A percentile compares a stretch with the other conserved stretches of the same genome.
Evolutionary conservation across 1,284 basidiomycete genomes (phyloP).

Genomic region (Flammula alnicola): DNA sequence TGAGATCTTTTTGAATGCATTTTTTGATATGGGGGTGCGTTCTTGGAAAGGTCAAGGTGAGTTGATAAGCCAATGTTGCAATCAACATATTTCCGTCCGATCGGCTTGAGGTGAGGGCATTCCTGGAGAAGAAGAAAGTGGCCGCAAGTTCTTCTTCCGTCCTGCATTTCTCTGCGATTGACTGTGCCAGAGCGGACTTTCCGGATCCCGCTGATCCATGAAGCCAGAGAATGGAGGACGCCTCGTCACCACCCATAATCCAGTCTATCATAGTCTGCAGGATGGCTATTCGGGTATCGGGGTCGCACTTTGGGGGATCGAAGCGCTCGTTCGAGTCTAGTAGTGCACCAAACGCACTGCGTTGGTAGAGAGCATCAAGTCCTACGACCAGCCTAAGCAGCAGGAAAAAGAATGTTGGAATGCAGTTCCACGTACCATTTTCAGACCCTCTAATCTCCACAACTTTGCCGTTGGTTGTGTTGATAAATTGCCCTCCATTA

Average conservation of each 20-base stretch:
- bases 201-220: conserved; percentile 27
- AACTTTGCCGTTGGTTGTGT: too few species aligned
- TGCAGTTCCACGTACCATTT: too few species aligned
- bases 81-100: conserved; percentile 21
- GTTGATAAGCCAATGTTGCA: conserved; percentile 26
- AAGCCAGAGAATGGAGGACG: conserved; percentile 23
- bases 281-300: conserved; percentile 20
- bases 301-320: conserved; percentile 23
- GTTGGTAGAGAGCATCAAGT: conserved; percentile 16
- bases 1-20: conserved; percentile 17
- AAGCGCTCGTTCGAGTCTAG: conserved; percentile 21
- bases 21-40: conserved; percentile 14
- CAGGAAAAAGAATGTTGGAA: too few species aligned
- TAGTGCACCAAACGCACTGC: conserved; percentile 15
- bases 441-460: too few species aligned
- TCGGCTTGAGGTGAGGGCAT: conserved; percentile 3
- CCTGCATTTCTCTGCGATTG: conserved; percentile 21
- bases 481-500: too few species aligned
- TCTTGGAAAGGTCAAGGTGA: conserved; percentile 15
- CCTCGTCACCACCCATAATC: conserved; percentile 9
- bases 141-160: conserved; percentile 16
- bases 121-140: conserved; percentile 29
- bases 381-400: too few species aligned
- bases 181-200: conserved; percentile 27
- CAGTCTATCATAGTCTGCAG: conserved; percentile 17